Conservation (phyloP, 148 eudicot genomes). For the Vaccinium darrowii region DNA sequence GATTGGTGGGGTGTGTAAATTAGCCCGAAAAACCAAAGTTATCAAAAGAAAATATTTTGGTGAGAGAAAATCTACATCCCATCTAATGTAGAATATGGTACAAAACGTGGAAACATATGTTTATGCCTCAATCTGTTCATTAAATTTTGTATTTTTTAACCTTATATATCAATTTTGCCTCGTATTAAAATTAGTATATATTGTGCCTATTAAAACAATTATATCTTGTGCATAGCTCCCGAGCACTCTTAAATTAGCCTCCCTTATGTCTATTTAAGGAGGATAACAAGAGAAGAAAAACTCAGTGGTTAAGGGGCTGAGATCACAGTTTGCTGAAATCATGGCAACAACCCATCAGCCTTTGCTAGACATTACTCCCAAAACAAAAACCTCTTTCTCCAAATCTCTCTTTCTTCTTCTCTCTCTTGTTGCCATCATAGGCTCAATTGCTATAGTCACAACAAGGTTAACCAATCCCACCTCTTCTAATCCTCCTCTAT, state of each 20-base stretch:
- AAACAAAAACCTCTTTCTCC: background rate
- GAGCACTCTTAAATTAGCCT: background rate
- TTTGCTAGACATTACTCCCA: constrained; percentile 21
- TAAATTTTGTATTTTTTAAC: no score
- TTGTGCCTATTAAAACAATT: no score
- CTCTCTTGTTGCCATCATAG: constrained; percentile 18
- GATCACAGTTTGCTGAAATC: background rate
- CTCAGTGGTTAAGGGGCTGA: background rate
- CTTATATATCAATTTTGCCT: background rate
- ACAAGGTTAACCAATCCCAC: background rate
- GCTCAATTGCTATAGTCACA: constrained; percentile 13
- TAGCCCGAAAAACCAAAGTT: no score
- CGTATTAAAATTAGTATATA: background rate
- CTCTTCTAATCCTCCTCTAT: background rate
- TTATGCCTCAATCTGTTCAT: no score
- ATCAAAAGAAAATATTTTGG: no score
- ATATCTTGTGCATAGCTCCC: background rate
- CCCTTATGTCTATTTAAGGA: constrained; percentile 8
- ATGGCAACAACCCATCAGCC: constrained; percentile 24
- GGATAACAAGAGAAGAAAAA: background rate
- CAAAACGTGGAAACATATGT: no score
- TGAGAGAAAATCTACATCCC: no score
- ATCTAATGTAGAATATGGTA: no score
- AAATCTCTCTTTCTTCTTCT: constrained; percentile 15
- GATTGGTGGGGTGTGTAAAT: no score